These are phyloP conservation scores for Coniosporium tulheliwenetii DNA, from an alignment of 2,329 filamentous ascomycete genomes.

Conservation along the genomic window DNA sequence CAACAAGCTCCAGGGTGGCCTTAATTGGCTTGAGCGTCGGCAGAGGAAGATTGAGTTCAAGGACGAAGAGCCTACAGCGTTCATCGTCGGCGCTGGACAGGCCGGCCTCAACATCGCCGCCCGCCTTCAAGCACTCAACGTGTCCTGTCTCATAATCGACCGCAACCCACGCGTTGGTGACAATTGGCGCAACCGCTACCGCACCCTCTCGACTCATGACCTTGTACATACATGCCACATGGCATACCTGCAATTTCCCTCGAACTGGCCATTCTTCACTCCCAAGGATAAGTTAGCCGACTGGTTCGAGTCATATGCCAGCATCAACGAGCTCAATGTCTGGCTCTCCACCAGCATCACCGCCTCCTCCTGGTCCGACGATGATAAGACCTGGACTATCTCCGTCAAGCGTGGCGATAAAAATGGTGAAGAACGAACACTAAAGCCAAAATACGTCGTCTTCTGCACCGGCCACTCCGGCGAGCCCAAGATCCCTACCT, in stretches of 20 bases:
- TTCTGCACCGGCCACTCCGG: constrained; percentile 55
- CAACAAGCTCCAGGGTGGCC: constrained; percentile 45
- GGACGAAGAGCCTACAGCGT: constrained; percentile 36
- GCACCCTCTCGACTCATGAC: constrained; percentile 47
- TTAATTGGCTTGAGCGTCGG: constrained; percentile 29
- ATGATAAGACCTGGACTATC: constrained; percentile 37
- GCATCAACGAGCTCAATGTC: constrained; percentile 50
- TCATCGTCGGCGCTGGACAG: constrained; percentile 34
- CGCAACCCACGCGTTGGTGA: constrained; percentile 29
- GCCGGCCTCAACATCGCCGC: constrained; percentile 17
- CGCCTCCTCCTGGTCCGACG: constrained; percentile 34
- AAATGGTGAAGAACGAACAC: constrained; percentile 27
- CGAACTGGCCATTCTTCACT: constrained; percentile 53
- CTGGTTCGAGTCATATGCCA: constrained; percentile 52
- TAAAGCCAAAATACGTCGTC: constrained; percentile 48
- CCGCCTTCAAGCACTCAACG: constrained; percentile 22
- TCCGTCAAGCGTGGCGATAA: constrained; percentile 27
- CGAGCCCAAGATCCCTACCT: constrained; percentile 38
- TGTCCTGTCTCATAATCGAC: constrained; percentile 28
- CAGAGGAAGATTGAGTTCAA: constrained; percentile 13
- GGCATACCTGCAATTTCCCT: constrained; percentile 49
- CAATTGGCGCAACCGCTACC: constrained; percentile 35
- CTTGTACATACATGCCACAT: constrained; percentile 45
- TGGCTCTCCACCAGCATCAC: constrained; percentile 41
- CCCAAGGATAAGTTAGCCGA: constrained; percentile 57